Conservation (phyloP, 805 yeast genomes). For the Metschnikowia anglica region DNA sequence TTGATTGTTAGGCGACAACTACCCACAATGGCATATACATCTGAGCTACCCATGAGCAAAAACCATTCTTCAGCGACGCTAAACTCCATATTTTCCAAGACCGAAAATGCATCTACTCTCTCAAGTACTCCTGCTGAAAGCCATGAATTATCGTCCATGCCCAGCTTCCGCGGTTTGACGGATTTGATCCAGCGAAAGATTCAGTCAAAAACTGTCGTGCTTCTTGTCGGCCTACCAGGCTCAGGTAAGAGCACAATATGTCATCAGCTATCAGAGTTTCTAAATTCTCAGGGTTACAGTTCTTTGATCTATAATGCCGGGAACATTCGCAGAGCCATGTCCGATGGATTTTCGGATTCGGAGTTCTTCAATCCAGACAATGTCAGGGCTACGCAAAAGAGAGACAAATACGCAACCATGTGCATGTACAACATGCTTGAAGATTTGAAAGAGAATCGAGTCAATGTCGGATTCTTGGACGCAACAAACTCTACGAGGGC, state of each 20-base stretch:
- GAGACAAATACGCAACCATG: constrained; percentile 38
- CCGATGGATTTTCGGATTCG: constrained; percentile 27
- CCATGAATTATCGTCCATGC: constrained; percentile 12
- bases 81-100: constrained; percentile 28
- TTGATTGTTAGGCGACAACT: not conserved
- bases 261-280: constrained; percentile 29
- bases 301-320: constrained; percentile 47
- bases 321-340: constrained; percentile 43
- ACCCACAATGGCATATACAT: not conserved
- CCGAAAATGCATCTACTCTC: constrained; percentile 18
- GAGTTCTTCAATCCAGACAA: constrained; percentile 41
- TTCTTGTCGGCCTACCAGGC: constrained; percentile 44
- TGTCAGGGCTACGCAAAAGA: constrained; percentile 27
- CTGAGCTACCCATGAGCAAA: constrained; percentile 15
- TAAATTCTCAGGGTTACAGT: constrained; percentile 14
- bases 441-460: constrained; percentile 27
- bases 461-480: constrained; percentile 41
- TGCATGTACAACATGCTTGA: constrained; percentile 32
- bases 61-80: constrained; percentile 28
- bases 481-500: constrained; percentile 43
- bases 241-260: constrained; percentile 42
- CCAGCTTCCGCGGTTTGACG: constrained; percentile 15
- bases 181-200: constrained; percentile 17
- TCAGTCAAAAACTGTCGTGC: constrained; percentile 24
- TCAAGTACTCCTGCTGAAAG: constrained; percentile 21